Conservation (phyloP, 371 early-diverging fungal genomes). For the Mortierella sp. region DNA sequence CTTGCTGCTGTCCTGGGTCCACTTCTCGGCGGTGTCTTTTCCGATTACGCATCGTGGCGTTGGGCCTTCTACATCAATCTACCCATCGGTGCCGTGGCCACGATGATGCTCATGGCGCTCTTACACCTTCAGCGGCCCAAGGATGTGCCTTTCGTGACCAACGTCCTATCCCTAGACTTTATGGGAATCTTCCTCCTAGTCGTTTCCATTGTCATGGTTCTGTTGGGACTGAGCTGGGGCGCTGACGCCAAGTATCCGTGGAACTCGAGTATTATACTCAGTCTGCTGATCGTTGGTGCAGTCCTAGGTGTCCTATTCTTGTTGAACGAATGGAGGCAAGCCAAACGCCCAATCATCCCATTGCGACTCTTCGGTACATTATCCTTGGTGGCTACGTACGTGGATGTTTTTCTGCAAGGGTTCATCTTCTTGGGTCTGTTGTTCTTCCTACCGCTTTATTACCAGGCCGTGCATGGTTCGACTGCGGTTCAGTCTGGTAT, state of each 20-base stretch:
- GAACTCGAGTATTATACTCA: constrained; percentile 66
- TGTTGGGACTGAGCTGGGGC: constrained; percentile 77
- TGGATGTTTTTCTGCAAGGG: constrained; percentile 13
- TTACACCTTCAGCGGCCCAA: constrained; percentile 58
- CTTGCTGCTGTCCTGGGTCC: constrained; percentile 75
- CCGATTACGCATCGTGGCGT: constrained; percentile 69
- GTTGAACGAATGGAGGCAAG: constrained; percentile 54
- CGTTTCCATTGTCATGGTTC: constrained; percentile 62
- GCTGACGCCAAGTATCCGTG: constrained; percentile 71
- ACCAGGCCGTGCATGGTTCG: constrained; percentile 33
- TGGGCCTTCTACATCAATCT: constrained; percentile 73
- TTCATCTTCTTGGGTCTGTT: constrained; percentile 27
- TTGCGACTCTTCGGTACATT: constrained; percentile 54
- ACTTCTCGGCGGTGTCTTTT: constrained; percentile 73
- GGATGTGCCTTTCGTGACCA: constrained; percentile 54
- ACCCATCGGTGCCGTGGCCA: constrained; percentile 63
- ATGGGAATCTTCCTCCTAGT: constrained; percentile 54
- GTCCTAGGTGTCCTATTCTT: constrained; percentile 41
- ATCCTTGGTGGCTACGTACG: constrained; percentile 15
- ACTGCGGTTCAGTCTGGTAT: constrained; percentile 27
- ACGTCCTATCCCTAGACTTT: constrained; percentile 48
- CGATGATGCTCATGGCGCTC: constrained; percentile 60
- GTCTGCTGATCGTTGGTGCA: constrained; percentile 54
- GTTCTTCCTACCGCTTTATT: constrained; percentile 42
- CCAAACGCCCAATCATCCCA: constrained; percentile 64